These are phyloP conservation scores for Leishmania major DNA, from an alignment of 208 protist genomes.

Conservation along the genomic window DNA sequence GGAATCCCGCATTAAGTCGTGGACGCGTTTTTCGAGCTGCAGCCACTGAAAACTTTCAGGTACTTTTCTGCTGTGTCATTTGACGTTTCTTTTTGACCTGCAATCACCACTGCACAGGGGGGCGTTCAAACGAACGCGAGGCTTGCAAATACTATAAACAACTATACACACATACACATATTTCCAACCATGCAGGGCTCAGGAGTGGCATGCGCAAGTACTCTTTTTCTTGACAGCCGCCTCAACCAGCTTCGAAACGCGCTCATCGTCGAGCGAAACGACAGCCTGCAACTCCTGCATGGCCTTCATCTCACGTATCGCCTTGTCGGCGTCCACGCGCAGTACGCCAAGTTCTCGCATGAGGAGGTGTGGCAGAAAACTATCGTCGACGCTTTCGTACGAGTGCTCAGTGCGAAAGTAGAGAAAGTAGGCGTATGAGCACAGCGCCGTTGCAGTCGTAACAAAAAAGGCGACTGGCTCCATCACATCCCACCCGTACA, in stretches of 20 bases:
- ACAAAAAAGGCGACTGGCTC: conserved; percentile 85
- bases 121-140: background rate
- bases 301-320: conserved; percentile 22
- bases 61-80: background rate
- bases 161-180: background rate
- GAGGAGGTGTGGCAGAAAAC: conserved; percentile 39
- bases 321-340: conserved; percentile 19
- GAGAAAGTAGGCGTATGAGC: conserved; percentile 61
- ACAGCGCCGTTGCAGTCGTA: conserved; percentile 56
- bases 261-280: conserved; percentile 15
- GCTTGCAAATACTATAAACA: background rate
- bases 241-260: conserved; percentile 16
- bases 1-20: background rate
- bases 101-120: background rate
- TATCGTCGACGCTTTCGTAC: conserved; percentile 56
- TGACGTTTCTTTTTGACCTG: background rate
- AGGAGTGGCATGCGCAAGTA: background rate
- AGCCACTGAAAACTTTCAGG: background rate
- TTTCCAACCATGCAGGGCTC: background rate
- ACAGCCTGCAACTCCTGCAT: conserved; percentile 31
- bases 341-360: conserved; percentile 30
- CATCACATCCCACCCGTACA: conserved; percentile 87
- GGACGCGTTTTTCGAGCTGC: background rate
- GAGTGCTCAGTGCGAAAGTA: conserved; percentile 49
- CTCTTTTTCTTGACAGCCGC: conserved; percentile 10